These are phyloP conservation scores for Sclerotinia spermophila DNA, from an alignment of 2,329 filamentous ascomycete genomes.

Conservation along the genomic window DNA sequence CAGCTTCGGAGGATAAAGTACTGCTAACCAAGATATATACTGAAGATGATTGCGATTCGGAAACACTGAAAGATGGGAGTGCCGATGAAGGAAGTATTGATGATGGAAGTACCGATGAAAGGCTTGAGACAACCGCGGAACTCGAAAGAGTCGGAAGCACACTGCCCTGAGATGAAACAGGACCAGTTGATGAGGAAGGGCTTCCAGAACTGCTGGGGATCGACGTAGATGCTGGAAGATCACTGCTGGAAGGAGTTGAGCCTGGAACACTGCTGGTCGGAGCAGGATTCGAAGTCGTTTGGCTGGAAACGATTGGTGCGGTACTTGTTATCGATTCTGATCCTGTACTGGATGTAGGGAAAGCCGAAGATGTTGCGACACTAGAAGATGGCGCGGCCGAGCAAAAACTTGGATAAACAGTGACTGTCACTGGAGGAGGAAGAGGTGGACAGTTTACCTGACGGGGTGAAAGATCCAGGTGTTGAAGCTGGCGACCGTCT, in stretches of 20 bases:
- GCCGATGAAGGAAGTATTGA: neutral
- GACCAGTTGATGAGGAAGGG: neutral
- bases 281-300: neutral
- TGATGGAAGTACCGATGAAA: neutral
- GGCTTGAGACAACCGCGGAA: neutral
- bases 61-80: neutral
- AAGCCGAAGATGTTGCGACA: neutral
- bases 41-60: neutral
- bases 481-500: neutral
- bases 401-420: neutral
- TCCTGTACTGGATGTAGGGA: neutral
- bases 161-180: neutral
- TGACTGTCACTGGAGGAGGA: conserved; percentile 8
- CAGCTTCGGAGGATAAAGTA: neutral
- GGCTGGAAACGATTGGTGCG: neutral
- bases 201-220: neutral
- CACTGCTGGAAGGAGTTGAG: neutral
- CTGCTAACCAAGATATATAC: neutral
- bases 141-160: neutral
- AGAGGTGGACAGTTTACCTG: neutral
- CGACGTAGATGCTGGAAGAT: neutral
- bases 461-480: neutral
- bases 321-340: neutral
- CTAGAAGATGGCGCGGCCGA: neutral
- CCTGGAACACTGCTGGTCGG: neutral